Base-by-base conservation (phyloP, 495 filamentous ascomycete genomes). In the Arthonia radiata region DNA sequence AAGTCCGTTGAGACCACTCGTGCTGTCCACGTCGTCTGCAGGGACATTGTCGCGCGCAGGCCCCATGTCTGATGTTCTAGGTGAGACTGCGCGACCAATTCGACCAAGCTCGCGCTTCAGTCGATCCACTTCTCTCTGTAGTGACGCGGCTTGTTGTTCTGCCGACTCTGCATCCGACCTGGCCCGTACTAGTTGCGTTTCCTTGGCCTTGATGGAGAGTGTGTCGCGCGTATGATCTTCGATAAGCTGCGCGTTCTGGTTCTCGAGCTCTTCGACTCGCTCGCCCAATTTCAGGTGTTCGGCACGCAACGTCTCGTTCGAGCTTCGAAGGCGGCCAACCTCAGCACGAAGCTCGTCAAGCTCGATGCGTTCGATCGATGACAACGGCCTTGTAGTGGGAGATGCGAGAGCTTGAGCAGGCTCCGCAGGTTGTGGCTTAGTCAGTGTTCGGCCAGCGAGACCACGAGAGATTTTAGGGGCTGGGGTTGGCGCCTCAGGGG, bases 201-300 rank as follows among this genome's bases (percentile, higher is more conserved):
- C 89, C 46, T 99, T 99, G 18, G 89, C 89, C 37, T 93, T 93
- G 48, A 94, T 82, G 36, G 77, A 78, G 13, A 99, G 60, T 6
- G 92, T 77, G 42, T 94, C 86, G 27, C 83, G 57, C 2, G 89
- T 99, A 40, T 93, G 83, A 37, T 94, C 86, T 50, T 99, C 89
- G 27, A 94, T 94, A 10, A 94, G 58, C 36, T 91, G 73, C 10
- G 89, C 86, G 37, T 99, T 94, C 40, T 92, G 74, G 36, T 90
- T 81, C 45, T 83, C 79, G 2, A 93, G 57, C 42, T 93, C 82
- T 28, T 74, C 69, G 25, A 93, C 64, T 34, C 83, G 73, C 0
- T 73, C 80, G 23, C 57, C 60, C 6, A 83, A 54, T 33, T 64
- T 75, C 11, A 67, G 58, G 23, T 74, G 67, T 23, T 89, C 77